Evolutionary conservation across 148 eudicot genomes (phyloP).

Genomic region (Camellia sinensis): DNA sequence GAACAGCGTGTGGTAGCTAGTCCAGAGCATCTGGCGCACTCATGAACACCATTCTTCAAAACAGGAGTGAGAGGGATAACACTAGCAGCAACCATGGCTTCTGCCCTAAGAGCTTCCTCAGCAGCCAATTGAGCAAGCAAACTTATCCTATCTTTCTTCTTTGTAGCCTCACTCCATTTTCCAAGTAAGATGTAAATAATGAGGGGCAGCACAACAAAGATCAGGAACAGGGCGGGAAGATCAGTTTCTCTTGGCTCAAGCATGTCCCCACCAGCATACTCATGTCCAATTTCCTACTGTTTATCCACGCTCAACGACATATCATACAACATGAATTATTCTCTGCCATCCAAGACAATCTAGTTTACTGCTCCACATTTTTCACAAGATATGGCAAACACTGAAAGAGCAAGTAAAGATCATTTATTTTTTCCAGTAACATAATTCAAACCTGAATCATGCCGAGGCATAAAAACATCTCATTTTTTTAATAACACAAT

Average conservation of each 20-base stretch:
- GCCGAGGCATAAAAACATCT: not conserved
- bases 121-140: slow-evolving; percentile 54
- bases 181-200: slow-evolving; percentile 77
- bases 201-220: slow-evolving; percentile 82
- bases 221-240: slow-evolving; percentile 69
- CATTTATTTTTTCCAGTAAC: not conserved
- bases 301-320: slow-evolving; percentile 17
- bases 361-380: not conserved
- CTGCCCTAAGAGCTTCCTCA: slow-evolving; percentile 57
- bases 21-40: slow-evolving; percentile 73
- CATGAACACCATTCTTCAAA: slow-evolving; percentile 45
- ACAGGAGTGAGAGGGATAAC: slow-evolving; percentile 50
- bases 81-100: slow-evolving; percentile 54
- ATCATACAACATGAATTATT: not conserved
- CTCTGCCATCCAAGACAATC: not conserved
- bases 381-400: not conserved
- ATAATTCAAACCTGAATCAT: not conserved
- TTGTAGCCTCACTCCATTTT: slow-evolving; percentile 79
- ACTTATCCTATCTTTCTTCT: slow-evolving; percentile 57
- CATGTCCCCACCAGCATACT: slow-evolving; percentile 83
- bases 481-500: too few species aligned
- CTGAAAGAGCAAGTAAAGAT: not conserved
- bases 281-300: slow-evolving; percentile 58
- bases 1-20: slow-evolving; percentile 89
- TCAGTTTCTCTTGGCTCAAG: slow-evolving; percentile 92